Evolutionary conservation across 768 basidiomycete species (phyloP), one percentile per base, ranked within the genome.

Genomic region (Tylopilus subfusipes): DNA sequence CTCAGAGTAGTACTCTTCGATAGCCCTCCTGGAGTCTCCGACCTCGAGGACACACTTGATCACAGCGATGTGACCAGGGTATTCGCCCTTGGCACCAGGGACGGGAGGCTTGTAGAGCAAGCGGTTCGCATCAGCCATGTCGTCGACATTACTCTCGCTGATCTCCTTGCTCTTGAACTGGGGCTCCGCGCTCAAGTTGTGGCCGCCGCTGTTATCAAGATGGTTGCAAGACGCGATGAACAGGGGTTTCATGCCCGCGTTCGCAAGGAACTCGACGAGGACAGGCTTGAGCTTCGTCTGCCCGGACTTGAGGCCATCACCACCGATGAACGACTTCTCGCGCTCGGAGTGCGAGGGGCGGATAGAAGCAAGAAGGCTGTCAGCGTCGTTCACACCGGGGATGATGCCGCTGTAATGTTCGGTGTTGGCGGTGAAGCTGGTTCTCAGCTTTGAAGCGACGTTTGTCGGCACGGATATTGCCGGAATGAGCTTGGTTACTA

Each of bases 101-200:
- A 73, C 78, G 42, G 90, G 82, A 18, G 91, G 86, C 80, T 93
- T 94, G 82, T 88, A 98, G 24, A 98, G 78, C 55, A 98, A 75
- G 29, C 82, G 78, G 75, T 98, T 98, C 40, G 92, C 87, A 53
- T 83, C 82, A 51, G 98, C 96, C 96, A 98, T 98, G 73, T 99
- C 96, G 67, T 98, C 96, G 36, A 97, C 95, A 62, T 85, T 90
- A 63, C 88, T 90, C 84, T 98, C 98, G 79, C 85, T 86, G 74
- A 98, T 98, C 78, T 98, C 96, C 84, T 98, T 98, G 79, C 87
- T 90, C 78, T 86, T 88, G 85, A 98, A 99, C 76, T 98, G 96
- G 57, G 78, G 78, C 70, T 93, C 91, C 7, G 92, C 88, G 49
- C 84, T 87, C 67, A 99, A 76, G 75, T 96, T 97, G 70, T 84